Percentiles rank a stretch among this genome's conserved stretches.
Conservation (phyloP, 306 rosid species). For the Adenanthera pavonina region DNA sequence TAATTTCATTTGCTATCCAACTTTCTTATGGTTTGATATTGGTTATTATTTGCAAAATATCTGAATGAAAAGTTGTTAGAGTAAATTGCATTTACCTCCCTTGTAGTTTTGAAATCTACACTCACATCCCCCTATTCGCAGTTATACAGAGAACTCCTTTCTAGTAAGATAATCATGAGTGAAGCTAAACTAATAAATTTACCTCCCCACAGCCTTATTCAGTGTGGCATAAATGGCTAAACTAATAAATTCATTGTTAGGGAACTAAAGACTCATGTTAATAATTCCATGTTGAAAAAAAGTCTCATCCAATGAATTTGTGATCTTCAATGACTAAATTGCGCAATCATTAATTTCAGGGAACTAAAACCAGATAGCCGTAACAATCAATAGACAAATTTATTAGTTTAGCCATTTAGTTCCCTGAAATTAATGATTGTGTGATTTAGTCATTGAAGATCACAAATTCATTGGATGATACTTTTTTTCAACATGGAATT, state of each 20-base stretch:
- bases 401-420: background rate
- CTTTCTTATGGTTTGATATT: constrained; percentile 25
- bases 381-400: no score
- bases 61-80: background rate
- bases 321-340: background rate
- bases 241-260: background rate
- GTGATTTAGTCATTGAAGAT: background rate
- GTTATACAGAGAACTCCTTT: background rate
- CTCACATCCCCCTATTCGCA: background rate
- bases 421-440: background rate
- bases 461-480: background rate
- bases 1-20: background rate
- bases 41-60: constrained; percentile 1
- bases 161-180: background rate
- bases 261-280: background rate
- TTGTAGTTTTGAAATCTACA: background rate
- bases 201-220: background rate
- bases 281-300: background rate
- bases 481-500: background rate
- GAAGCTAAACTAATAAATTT: background rate
- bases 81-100: background rate
- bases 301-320: background rate
- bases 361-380: background rate
- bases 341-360: background rate
- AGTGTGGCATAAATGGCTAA: background rate